Evolutionary conservation across 2,329 filamentous ascomycete genomes (phyloP), one percentile per base, ranked within the genome.

Genomic region (Epichloe hybrida): DNA sequence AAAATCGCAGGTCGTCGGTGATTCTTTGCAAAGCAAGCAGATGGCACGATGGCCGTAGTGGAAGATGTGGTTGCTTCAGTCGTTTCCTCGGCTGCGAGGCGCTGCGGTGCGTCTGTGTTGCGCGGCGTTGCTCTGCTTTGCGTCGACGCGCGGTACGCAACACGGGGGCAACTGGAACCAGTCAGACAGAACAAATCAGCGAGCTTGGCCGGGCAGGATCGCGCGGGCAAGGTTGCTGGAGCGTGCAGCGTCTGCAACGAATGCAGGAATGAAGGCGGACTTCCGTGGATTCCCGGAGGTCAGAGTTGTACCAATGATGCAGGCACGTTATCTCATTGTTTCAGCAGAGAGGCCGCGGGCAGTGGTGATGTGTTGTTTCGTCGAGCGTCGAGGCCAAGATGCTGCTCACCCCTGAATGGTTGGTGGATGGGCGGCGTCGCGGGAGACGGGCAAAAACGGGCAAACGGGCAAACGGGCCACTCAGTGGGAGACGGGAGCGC

Each of bases 241-340:
- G 27, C 27, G 27, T 31, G 27, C 15, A 35, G 21, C 27, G 5
- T 23, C 34, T 36, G 47, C 40, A 49, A 20, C 37, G 46, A 36
- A 48, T 42, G 42, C 52, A 42, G n/a, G 36, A 44, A 36, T 42
- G 49, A 52, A 54, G 47, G 41, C 50, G 49, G 52, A 50, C 43
- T 38, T 46, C 53, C 53, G 50, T 50, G 47, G 43, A 50, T 53
- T 56, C 50, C 51, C 17, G 17, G 17, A 46, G 54, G 53, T 36
- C 52, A 58, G 54, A 55, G 55, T 34, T 59, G 59, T 60, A 68
- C 64, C 66, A 69, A 67, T 66, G 39, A 52, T 47, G 56, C 57
- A 59, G 58, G 57, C 61, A 62, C 62, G 59, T 55, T 66, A 67
- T 70, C 65, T 66, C 73, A 74, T 75, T 62, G 62, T 70, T 69